Percentiles rank a stretch among this genome's conserved stretches.
These are phyloP conservation scores for Begonia loranthoides DNA, from an alignment of 306 rosid genomes.

Conservation along the genomic window DNA sequence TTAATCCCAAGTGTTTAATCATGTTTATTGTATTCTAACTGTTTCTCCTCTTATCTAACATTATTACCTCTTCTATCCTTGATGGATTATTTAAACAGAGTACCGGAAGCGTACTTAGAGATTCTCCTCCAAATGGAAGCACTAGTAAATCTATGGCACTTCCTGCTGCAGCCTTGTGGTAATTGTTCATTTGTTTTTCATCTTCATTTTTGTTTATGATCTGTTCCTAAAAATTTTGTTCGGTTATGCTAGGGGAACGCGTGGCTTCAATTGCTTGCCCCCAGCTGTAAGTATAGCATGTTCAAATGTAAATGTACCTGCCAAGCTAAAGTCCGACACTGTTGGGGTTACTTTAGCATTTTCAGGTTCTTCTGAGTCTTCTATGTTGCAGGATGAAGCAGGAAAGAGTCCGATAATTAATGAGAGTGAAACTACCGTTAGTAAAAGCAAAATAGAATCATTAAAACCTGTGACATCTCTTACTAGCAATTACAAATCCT, in stretches of 20 bases:
- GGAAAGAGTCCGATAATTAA: conserved; percentile 23
- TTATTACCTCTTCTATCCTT: not conserved
- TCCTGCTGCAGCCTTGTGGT: conserved; percentile 70
- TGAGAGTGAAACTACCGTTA: conserved; percentile 22
- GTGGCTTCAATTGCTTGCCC: conserved; percentile 40
- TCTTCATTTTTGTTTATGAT: conserved; percentile 7
- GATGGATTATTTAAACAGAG: conserved; percentile 23
- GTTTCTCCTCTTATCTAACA: too few species aligned
- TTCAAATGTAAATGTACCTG: conserved; percentile 32
- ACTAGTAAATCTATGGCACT: conserved; percentile 43
- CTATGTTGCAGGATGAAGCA: conserved; percentile 25
- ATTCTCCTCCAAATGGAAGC: conserved; percentile 63
- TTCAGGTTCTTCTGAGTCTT: conserved; percentile 24
- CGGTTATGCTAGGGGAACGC: conserved; percentile 43
- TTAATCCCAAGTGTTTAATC: too few species aligned
- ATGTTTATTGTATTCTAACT: too few species aligned
- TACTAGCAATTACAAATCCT: conserved; percentile 21
- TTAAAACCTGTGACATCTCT: conserved; percentile 35
- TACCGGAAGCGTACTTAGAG: conserved; percentile 24
- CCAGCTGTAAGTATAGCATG: conserved; percentile 13
- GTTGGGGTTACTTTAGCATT: conserved; percentile 33
- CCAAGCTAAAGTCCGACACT: conserved; percentile 39
- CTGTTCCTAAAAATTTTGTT: conserved; percentile 4
- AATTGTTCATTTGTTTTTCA: conserved; percentile 13
- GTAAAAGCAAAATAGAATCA: conserved; percentile 26